Evolutionary conservation across 2,329 filamentous ascomycete species (phyloP).

Genomic region (Orbilia quercus): DNA sequence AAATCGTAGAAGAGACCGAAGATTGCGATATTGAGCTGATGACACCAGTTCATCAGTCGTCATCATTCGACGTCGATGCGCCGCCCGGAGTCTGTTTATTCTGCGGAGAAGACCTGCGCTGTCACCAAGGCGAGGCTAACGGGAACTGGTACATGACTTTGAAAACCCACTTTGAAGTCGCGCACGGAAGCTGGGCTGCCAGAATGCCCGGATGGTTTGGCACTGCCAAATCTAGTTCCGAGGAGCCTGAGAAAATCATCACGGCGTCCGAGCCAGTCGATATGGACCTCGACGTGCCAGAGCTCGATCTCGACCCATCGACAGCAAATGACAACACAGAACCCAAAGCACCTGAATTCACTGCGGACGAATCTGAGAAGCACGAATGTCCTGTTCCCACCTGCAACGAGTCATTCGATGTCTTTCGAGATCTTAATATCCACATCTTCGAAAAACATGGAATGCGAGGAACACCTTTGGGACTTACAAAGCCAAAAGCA

Average conservation of each 20-base stretch:
- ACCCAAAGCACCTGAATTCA: constrained; percentile 7
- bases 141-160: constrained; percentile 42
- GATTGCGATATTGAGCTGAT: not conserved
- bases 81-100: constrained; percentile 37
- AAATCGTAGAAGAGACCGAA: constrained; percentile 10
- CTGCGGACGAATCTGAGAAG: constrained; percentile 2
- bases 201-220: constrained; percentile 46
- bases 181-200: constrained; percentile 49
- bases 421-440: constrained; percentile 43
- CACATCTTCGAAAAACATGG: constrained; percentile 45
- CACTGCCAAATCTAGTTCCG: not conserved
- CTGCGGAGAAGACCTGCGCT: constrained; percentile 26
- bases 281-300: constrained; percentile 32
- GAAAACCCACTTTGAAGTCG: constrained; percentile 48
- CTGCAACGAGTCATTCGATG: constrained; percentile 34
- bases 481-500: constrained; percentile 18
- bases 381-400: constrained; percentile 35
- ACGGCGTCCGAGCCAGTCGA: constrained; percentile 1
- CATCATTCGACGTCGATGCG: not conserved
- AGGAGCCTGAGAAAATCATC: not conserved
- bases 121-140: constrained; percentile 26
- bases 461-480: constrained; percentile 31
- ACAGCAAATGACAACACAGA: not conserved
- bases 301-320: constrained; percentile 2
- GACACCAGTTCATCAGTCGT: not conserved